phyloP scores from a whole-genome alignment of 2,329 filamentous ascomycete genomes.

The Byssoonygena ceratinophila region DNA sequence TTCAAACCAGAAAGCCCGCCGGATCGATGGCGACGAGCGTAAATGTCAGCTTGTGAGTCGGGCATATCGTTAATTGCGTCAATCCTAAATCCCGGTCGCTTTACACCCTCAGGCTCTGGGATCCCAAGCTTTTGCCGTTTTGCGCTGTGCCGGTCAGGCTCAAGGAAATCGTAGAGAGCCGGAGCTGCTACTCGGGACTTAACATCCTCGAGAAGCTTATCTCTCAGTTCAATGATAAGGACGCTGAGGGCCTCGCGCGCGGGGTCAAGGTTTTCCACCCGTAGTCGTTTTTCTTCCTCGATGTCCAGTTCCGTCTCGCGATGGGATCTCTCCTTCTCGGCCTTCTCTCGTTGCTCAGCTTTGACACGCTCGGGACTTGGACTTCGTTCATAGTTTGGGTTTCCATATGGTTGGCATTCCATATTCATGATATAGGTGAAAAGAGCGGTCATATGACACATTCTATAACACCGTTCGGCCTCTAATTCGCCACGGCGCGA shows the following conservation, averaged over 20 bases:
- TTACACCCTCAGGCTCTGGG: slow-evolving; percentile 53
- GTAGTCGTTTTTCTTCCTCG: slow-evolving; percentile 79
- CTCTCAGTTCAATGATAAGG: slow-evolving; percentile 67
- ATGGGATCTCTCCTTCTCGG: slow-evolving; percentile 55
- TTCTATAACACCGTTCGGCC: slow-evolving; percentile 65
- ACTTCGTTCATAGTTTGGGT: slow-evolving; percentile 50
- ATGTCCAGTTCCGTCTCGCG: slow-evolving; percentile 70
- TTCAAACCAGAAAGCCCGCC: slow-evolving; percentile 38
- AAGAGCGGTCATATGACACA: slow-evolving; percentile 68
- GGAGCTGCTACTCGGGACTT: slow-evolving; percentile 78
- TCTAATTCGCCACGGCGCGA: slow-evolving; percentile 66
- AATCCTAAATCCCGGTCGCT: slow-evolving; percentile 46
- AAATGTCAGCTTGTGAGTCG: slow-evolving; percentile 51
- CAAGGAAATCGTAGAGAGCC: slow-evolving; percentile 66
- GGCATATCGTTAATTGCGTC: slow-evolving; percentile 48
- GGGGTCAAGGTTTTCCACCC: slow-evolving; percentile 84
- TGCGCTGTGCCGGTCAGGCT: slow-evolving; percentile 67
- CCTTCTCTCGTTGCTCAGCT: slow-evolving; percentile 47
- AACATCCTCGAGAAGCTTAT: slow-evolving; percentile 81
- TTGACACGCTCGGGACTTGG: slow-evolving; percentile 36
- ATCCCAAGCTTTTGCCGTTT: slow-evolving; percentile 73
- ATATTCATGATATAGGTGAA: slow-evolving; percentile 93
- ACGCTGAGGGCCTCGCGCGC: slow-evolving; percentile 70
- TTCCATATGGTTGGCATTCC: slow-evolving; percentile 64
- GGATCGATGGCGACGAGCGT: slow-evolving; percentile 32